phyloP scores from a whole-genome alignment of 192 early-diverging fungal genomes.

The Mortierella alpina region DNA sequence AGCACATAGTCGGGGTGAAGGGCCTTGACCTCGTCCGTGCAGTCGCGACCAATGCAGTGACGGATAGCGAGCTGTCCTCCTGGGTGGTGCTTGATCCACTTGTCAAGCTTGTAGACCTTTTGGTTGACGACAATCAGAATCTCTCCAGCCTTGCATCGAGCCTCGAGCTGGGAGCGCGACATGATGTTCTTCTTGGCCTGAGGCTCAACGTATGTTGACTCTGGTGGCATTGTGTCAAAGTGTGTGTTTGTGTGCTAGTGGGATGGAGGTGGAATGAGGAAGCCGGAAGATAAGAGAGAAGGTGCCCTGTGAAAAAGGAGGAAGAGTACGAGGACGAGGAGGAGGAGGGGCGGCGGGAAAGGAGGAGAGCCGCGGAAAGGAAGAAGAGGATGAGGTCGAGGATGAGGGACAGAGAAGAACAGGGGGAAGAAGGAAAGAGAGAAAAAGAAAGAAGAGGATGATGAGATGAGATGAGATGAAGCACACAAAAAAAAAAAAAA shows the following conservation, averaged over 20 bases:
- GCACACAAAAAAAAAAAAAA: no score
- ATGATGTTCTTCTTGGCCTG: slow-evolving; percentile 43
- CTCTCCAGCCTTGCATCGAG: slow-evolving; percentile 70
- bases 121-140: slow-evolving; percentile 84
- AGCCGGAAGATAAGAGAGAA: neutral
- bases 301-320: neutral
- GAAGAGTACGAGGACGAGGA: neutral
- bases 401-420: slow-evolving; percentile 1
- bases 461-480: no score
- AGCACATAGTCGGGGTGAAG: slow-evolving; percentile 89
- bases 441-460: neutral
- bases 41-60: slow-evolving; percentile 91
- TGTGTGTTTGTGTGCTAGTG: neutral
- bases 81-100: slow-evolving; percentile 85
- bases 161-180: slow-evolving; percentile 35
- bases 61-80: slow-evolving; percentile 91
- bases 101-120: slow-evolving; percentile 91
- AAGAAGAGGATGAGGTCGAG: neutral
- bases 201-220: slow-evolving; percentile 48
- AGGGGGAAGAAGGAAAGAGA: neutral
- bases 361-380: neutral
- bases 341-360: neutral
- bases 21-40: slow-evolving; percentile 88
- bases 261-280: neutral
- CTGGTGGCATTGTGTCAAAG: slow-evolving; percentile 39